phyloP scores from a whole-genome alignment of 306 rosid species.

The Crotalaria pallida region DNA sequence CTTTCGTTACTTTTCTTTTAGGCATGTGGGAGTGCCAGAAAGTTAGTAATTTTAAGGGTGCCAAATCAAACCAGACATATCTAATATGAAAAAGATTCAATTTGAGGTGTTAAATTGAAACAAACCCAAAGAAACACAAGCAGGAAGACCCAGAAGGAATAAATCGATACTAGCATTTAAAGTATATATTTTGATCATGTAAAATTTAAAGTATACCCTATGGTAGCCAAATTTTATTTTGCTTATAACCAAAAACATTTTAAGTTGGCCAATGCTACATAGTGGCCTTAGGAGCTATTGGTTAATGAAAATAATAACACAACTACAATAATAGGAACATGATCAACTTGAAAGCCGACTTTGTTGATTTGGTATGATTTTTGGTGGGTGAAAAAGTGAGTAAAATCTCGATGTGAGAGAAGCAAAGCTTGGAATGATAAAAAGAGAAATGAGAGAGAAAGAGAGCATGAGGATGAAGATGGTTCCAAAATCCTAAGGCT shows the following conservation, averaged over 20 bases:
- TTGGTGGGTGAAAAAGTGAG: slow-evolving; percentile 26
- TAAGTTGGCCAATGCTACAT: not conserved
- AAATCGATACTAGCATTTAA: no score
- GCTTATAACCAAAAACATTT: not conserved
- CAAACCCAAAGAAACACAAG: no score
- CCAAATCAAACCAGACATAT: no score
- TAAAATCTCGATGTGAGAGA: slow-evolving; percentile 32
- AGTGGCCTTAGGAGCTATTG: not conserved
- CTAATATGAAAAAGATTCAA: no score
- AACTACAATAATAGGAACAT: slow-evolving; percentile 36
- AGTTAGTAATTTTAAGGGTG: no score
- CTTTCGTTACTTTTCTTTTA: no score
- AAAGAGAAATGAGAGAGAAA: slow-evolving; percentile 13
- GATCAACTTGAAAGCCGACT: slow-evolving; percentile 52
- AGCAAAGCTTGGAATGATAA: slow-evolving; percentile 35
- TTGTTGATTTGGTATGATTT: slow-evolving; percentile 32
- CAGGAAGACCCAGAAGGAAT: no score
- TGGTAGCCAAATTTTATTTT: no score
- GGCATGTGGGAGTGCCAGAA: no score
- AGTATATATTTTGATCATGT: no score
- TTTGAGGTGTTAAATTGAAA: no score
- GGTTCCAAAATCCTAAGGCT: slow-evolving; percentile 47
- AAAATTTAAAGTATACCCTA: no score
- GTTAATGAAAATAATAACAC: slow-evolving; percentile 12
- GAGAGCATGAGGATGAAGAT: not conserved